Conservation (phyloP, 2,329 filamentous ascomycete genomes). For the Coleophoma crateriformis region DNA sequence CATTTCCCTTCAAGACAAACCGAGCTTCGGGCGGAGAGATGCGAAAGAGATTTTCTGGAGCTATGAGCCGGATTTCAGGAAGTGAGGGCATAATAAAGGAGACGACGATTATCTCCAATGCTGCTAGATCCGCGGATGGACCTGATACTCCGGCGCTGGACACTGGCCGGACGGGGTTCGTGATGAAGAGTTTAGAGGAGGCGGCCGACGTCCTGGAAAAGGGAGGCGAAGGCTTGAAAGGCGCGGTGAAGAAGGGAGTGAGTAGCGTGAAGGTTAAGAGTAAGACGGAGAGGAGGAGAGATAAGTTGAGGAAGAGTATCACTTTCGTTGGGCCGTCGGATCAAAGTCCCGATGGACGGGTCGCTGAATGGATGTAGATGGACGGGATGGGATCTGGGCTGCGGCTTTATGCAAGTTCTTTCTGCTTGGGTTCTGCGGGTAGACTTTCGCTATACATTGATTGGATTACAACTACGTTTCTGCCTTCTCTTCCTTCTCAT, state of each 20-base stretch:
- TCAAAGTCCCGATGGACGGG: conserved; percentile 11
- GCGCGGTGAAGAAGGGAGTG: conserved; percentile 12
- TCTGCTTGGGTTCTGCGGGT: too few species aligned
- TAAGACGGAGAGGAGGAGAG: conserved; percentile 13
- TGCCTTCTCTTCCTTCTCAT: too few species aligned
- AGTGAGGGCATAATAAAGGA: background rate
- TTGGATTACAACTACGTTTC: too few species aligned
- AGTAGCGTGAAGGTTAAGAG: conserved; percentile 8
- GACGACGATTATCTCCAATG: conserved; percentile 7
- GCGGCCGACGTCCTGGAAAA: conserved; percentile 7
- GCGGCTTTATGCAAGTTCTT: too few species aligned
- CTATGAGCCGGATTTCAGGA: conserved; percentile 8
- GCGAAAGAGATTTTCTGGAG: conserved; percentile 7
- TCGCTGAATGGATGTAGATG: background rate
- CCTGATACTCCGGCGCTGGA: conserved; percentile 12
- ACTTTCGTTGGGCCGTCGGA: conserved; percentile 17
- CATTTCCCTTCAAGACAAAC: conserved; percentile 10
- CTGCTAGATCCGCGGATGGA: conserved; percentile 6
- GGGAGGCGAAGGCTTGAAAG: conserved; percentile 10
- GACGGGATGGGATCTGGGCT: too few species aligned
- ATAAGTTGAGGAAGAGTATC: conserved; percentile 19
- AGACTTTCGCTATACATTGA: too few species aligned
- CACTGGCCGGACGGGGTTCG: conserved; percentile 7
- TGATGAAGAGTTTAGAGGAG: conserved; percentile 3
- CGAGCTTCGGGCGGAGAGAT: background rate